Base-by-base conservation (phyloP, 1,284 basidiomycete species). In the Trichosporon inkin region DNA sequence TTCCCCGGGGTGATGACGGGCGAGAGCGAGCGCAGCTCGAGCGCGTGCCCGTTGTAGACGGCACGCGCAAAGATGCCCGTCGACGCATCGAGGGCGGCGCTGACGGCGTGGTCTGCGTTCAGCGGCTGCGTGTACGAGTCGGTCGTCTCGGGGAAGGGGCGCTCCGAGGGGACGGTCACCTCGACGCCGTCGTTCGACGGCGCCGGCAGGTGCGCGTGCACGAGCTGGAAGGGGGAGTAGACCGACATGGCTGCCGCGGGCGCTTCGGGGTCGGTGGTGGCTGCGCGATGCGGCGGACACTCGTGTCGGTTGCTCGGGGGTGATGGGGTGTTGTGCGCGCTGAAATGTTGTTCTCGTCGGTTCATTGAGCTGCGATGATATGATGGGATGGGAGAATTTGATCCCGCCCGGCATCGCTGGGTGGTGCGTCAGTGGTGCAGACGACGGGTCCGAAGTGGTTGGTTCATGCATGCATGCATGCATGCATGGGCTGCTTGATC, bases 11-110 rank as follows among this genome's bases (percentile, higher is more conserved):
- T 57, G 53, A 67, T 61, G 8, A 63, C 47, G 1, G 70, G 65
- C 1, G 87, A 84, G 44, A 92, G 80, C 2, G 88, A 87, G 34
- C 87, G 74, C 37, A 94, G 84, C 70, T 94, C 90, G 37, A 92
- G 78, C 51, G 88, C 85, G 62, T 87, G 78, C 17, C 88, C 88
- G 57, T 84, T 86, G 68, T 89, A 85, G 55, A 92, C 81, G 47
- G 89, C 82, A 66, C 91, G 87, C 53, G 88, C 79, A 52, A 92
- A 82, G 59, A 92, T 81, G 11, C 88, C 88, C 7, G 86, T 85
- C 32, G 78, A 71, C 7, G 82, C 78, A 8, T 86, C 82, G 67
- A 86, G 81, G 16, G 84, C 82, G 22, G 87, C 82, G 70, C 83
- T 85, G 13, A 83, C 82, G 37, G 90, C 89, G 78, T 92, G 90